Percentiles rank a stretch among this genome's conserved stretches.
These are phyloP conservation scores for Ustilago trichophora DNA, from an alignment of 1,284 basidiomycete species.

Conservation along the genomic window DNA sequence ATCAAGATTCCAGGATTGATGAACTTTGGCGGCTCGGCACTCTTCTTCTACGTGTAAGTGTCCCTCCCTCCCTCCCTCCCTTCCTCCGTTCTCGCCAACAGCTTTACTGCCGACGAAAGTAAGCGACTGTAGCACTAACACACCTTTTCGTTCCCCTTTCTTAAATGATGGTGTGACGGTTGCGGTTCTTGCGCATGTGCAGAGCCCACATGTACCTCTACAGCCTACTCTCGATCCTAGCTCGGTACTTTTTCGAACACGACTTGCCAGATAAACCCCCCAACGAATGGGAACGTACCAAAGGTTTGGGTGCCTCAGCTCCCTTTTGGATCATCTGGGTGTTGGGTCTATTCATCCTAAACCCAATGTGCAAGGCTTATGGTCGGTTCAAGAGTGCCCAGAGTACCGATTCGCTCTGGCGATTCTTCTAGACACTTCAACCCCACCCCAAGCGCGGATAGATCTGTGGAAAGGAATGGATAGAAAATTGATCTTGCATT, in stretches of 20 bases:
- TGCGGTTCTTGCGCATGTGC: too few species aligned
- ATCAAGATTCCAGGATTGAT: slow-evolving; percentile 21
- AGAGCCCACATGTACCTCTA: slow-evolving; percentile 38
- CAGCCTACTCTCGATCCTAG: slow-evolving; percentile 25
- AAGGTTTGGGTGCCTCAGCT: slow-evolving; percentile 14
- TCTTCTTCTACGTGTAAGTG: slow-evolving; percentile 56
- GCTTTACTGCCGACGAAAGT: too few species aligned
- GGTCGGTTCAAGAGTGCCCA: slow-evolving; percentile 29
- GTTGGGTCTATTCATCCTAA: slow-evolving; percentile 23
- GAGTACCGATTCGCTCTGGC: slow-evolving; percentile 31
- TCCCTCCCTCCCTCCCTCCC: not conserved
- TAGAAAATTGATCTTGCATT: too few species aligned
- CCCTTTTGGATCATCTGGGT: slow-evolving; percentile 40
- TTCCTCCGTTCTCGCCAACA: too few species aligned
- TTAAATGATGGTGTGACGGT: too few species aligned
- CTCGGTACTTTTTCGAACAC: slow-evolving; percentile 27
- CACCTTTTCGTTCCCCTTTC: too few species aligned
- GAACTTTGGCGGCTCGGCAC: slow-evolving; percentile 43
- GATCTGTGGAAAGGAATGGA: too few species aligned
- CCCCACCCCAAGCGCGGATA: too few species aligned
- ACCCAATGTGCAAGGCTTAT: slow-evolving; percentile 28
- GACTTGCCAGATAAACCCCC: slow-evolving; percentile 30
- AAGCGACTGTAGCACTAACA: too few species aligned
- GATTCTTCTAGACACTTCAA: slow-evolving; percentile 30
- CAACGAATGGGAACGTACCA: slow-evolving; percentile 17